A percentile compares a stretch with the other conserved stretches of the same genome.
Evolutionary conservation across 1,139 yeast species (phyloP).

Genomic region (Diutina pseudorugosa): DNA sequence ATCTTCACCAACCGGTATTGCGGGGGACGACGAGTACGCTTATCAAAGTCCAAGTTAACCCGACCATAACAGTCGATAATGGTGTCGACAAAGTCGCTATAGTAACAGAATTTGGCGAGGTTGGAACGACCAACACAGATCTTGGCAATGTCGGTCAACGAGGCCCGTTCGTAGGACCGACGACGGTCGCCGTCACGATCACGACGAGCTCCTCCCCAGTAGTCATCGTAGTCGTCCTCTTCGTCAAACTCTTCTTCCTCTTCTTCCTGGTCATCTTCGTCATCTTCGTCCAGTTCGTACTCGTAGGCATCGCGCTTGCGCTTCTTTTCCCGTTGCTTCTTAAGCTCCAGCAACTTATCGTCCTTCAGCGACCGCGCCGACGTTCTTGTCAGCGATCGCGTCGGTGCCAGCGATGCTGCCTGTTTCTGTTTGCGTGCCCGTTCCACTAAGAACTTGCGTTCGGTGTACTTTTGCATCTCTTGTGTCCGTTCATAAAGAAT

Average conservation of each 20-base stretch:
- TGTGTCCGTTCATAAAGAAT: slow-evolving; percentile 85
- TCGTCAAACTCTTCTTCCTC: slow-evolving; percentile 32
- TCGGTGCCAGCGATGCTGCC: slow-evolving; percentile 17
- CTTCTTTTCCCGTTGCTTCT: slow-evolving; percentile 71
- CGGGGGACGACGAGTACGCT: slow-evolving; percentile 38
- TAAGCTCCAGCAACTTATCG: slow-evolving; percentile 68
- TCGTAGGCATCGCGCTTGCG: slow-evolving; percentile 18
- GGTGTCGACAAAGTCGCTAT: slow-evolving; percentile 64
- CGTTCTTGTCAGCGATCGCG: slow-evolving; percentile 13
- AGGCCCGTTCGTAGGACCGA: slow-evolving; percentile 23
- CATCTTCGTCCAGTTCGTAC: slow-evolving; percentile 13
- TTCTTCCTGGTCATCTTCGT: slow-evolving; percentile 19
- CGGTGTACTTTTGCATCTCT: slow-evolving; percentile 79
- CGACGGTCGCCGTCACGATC: slow-evolving; percentile 27
- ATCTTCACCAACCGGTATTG: slow-evolving; percentile 79
- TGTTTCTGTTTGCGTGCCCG: slow-evolving; percentile 54
- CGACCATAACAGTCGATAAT: slow-evolving; percentile 70
- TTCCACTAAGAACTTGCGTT: slow-evolving; percentile 68
- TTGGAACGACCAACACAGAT: slow-evolving; percentile 68
- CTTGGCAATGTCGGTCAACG: slow-evolving; percentile 51
- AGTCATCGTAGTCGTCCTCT: slow-evolving; percentile 20
- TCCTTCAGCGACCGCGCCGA: slow-evolving; percentile 17
- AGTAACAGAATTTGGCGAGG: slow-evolving; percentile 64
- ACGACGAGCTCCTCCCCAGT: slow-evolving; percentile 21
- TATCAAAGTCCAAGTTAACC: slow-evolving; percentile 65